Base-by-base conservation (phyloP, 805 yeast genomes). In the Ogataea trehaloabstinens region DNA sequence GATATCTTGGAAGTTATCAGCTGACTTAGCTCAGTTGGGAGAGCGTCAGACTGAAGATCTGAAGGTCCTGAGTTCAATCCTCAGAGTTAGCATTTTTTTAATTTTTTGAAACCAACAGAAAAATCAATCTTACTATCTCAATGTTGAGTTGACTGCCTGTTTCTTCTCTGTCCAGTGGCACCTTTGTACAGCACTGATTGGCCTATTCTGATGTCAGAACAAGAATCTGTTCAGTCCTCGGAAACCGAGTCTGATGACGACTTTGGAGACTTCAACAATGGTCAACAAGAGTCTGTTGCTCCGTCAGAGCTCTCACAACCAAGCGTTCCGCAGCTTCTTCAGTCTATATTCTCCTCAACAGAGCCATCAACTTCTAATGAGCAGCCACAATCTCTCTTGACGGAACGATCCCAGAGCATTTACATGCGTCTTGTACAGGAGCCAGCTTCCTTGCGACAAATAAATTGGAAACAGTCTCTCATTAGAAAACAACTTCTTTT, bases 391-490 rank as follows among this genome's bases (percentile, higher is more conserved):
- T 19, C 33, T 17, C 30, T 37, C 6, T 37, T 62, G 25, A 44
- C 49, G 25, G 56, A 51, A 11, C 42, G 67, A 42, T 50, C 58
- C 18, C 19, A 24, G 5, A 46, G 46, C 12, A 45, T 61, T 6
- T 55, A 51, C 35, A 37, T 45, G 8, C 46, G 59, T 28, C 40
- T 62, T 13, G 40, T 50, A 2, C 57, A 57, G 30, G 57, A 56
- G 16, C 58, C 61, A 12, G 78, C 80, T 0, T 68, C 70, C 34
- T 58, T 77, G 24, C 71, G 70, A 20, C 84, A 82, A 1, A 71
- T 80, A 13, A 80, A 80, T 42, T 87, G 95, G 95, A 74, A 72
- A 30, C 71, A 71, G 38, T 81, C 85, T 54, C 68, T 78, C 15
- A 71, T 84, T 18, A 74, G 89, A 35, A 74, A 83, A 49, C 78